Base-by-base conservation (phyloP, 164 flowering plant genomes). In the Sextonia rubra region DNA sequence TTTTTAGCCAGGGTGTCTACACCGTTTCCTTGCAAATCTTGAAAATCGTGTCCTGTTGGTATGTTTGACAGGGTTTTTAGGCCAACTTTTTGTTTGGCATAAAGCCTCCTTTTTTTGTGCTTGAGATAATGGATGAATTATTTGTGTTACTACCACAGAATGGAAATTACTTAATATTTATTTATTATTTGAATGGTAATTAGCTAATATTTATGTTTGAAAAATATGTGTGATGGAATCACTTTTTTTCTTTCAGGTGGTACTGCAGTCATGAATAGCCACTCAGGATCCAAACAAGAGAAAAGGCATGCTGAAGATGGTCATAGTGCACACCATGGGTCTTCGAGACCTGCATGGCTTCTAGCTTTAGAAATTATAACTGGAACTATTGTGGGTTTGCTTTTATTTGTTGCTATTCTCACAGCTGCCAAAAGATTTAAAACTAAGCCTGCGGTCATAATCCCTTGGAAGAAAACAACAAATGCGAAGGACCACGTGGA, bases 381-480 rank as follows among this genome's bases (percentile, higher is more conserved):
- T 9, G 99, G 97, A 75, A 77, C 83, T 61, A 75, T 88, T 81
- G 87, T 83, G 20, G 91, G 91, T 52, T 75, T 77, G 37, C 81
- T 92, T 71, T 75, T 86, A 22, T 70, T 91, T 6, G 69, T 85
- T 52, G 91, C 85, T 62, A 26, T 84, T 66, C 17, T 90, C 66
- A 82, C 91, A 44, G 86, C 88, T 44, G 24, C 83, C 62, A 82
- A 81, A 71, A 89, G 78, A 75, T 92, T 86, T 78, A 85, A 87
- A 74, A 81, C 79, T 64, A 85, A 82, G 74, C 62, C 92, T 26
- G 84, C 89, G 25, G 80, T 85, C 73, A 83, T 88, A 62, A 84
- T 88, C 62, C 92, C 94, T 6, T 89, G 97, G 97, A 94, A 87
- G 83, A 92, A 91, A 80, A 81, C 89, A 24, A 63, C 83, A 63